Percentiles rank a stretch among this genome's conserved stretches.
phyloP scores from a whole-genome alignment of 2,329 filamentous ascomycete species.

The Alternaria metachromatica region DNA sequence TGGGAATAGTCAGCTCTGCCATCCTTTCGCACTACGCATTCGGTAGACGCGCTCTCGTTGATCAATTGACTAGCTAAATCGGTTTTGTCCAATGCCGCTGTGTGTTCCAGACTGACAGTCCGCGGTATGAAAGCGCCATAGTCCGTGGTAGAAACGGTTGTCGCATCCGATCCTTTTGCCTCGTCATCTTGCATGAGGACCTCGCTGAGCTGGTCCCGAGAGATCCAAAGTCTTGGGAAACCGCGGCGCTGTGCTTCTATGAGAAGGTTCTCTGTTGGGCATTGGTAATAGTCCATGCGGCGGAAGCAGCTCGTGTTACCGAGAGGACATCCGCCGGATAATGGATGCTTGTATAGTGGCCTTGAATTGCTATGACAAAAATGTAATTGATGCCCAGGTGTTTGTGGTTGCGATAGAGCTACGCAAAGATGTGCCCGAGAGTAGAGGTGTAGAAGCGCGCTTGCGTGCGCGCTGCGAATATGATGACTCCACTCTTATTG shows the following conservation, averaged over 20 bases:
- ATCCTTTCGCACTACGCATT: not conserved
- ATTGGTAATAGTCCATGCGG: constrained; percentile 37
- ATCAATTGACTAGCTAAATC: constrained; percentile 17
- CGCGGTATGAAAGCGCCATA: not conserved
- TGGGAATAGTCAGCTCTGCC: constrained; percentile 9
- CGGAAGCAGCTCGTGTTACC: not conserved
- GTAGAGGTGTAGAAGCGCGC: not conserved
- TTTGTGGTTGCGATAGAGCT: not conserved
- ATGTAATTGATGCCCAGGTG: too few species aligned
- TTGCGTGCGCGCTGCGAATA: not conserved
- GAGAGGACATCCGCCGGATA: not conserved
- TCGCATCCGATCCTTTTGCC: constrained; percentile 24
- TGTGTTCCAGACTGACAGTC: not conserved
- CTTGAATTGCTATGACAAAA: not conserved
- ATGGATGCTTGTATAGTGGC: not conserved
- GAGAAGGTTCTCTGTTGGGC: constrained; percentile 19
- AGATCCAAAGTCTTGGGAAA: constrained; percentile 4
- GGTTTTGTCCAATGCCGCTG: constrained; percentile 19
- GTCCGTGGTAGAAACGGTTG: constrained; percentile 22
- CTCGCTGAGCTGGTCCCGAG: constrained; percentile 30
- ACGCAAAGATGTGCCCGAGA: not conserved
- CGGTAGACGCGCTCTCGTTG: constrained; percentile 25
- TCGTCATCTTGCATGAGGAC: constrained; percentile 26
- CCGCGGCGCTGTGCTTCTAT: constrained; percentile 28
- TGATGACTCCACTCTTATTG: not conserved